Evolutionary conservation across 768 basidiomycete species (phyloP), one percentile per base, ranked within the genome.

Genomic region (Lenzites betulinus): DNA sequence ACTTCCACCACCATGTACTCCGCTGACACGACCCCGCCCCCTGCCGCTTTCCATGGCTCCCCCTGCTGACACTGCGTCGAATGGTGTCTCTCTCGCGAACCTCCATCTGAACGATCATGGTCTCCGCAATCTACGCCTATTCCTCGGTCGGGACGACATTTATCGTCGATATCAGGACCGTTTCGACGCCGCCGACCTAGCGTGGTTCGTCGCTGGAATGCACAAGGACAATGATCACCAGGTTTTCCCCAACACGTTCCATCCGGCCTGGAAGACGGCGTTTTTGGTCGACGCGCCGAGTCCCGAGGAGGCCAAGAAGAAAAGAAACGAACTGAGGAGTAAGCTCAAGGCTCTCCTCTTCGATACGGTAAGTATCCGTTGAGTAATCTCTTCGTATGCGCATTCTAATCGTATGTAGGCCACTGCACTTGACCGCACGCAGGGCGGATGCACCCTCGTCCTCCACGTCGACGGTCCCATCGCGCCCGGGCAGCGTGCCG

Each of bases 321-420:
- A 11, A 16, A n/a, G 55, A 12, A 38, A 13, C 25, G 16, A 48
- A 12, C 36, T 57, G 36, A 18, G 35, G 11, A 36, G 16, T 3
- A 15, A 28, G 26, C 35, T 38, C 3, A 39, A 41, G 36, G 20
- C 8, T 2, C 23, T 49, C 16, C 9, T 30, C 2, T 26, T 57
- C n/a, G 55, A 57, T 20, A 11, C 42, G 48, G 55, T 57, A 26
- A 23, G 55, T 49, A 22, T 13, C 8, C 22, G 16, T 46, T 36
- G 7, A 15, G n/a, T 22, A 20, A 8, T 12, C 42, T 25, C 8
- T 47, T 48, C 9, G 13, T 48, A 9, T 3, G 30, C 33, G 33
- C 55, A 57, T 13, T 16, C 26, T n/a, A n/a, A n/a, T n/a, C n/a
- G n/a, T n/a, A n/a, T n/a, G n/a, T 28, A 59, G 58, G 11, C 33